Evolutionary conservation across 2,329 filamentous ascomycete species (phyloP).

Genomic region (Hypocrella siamensis): DNA sequence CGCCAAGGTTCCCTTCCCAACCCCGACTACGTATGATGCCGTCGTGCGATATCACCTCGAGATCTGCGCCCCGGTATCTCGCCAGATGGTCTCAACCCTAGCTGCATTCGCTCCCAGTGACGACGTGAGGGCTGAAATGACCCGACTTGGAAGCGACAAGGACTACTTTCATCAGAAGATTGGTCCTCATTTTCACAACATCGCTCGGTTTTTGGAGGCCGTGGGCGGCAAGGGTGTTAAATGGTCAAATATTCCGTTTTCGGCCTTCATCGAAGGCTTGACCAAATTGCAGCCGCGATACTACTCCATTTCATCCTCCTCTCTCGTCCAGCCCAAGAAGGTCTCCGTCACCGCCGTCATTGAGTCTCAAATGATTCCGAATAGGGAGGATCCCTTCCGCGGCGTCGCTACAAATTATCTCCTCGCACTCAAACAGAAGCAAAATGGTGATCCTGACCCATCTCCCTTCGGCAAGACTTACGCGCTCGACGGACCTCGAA

Average conservation of each 20-base stretch:
- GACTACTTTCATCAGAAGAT: slow-evolving; percentile 89
- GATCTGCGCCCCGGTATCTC: slow-evolving; percentile 86
- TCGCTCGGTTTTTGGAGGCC: slow-evolving; percentile 66
- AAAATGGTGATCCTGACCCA: slow-evolving; percentile 72
- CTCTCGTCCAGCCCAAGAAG: slow-evolving; percentile 81
- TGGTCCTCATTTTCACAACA: slow-evolving; percentile 68
- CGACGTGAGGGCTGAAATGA: slow-evolving; percentile 70
- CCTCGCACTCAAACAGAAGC: slow-evolving; percentile 87
- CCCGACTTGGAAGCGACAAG: slow-evolving; percentile 79
- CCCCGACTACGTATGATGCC: slow-evolving; percentile 90
- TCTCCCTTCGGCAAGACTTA: slow-evolving; percentile 77
- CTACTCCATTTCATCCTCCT: slow-evolving; percentile 98
- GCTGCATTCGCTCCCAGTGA: slow-evolving; percentile 84
- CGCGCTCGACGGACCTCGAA: slow-evolving; percentile 73
- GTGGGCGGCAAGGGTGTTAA: slow-evolving; percentile 57
- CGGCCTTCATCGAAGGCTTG: slow-evolving; percentile 81
- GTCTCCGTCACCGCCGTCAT: slow-evolving; percentile 93
- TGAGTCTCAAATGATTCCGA: slow-evolving; percentile 65
- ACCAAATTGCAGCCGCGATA: slow-evolving; percentile 94
- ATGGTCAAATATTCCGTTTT: slow-evolving; percentile 83
- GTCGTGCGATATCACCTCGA: slow-evolving; percentile 93
- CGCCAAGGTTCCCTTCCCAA: slow-evolving; percentile 93
- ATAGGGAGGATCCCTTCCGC: slow-evolving; percentile 66
- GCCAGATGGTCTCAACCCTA: slow-evolving; percentile 80
- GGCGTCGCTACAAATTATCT: slow-evolving; percentile 97